These are phyloP conservation scores for Iberis amara DNA, from an alignment of 441 rosid genomes.

Conservation along the genomic window DNA sequence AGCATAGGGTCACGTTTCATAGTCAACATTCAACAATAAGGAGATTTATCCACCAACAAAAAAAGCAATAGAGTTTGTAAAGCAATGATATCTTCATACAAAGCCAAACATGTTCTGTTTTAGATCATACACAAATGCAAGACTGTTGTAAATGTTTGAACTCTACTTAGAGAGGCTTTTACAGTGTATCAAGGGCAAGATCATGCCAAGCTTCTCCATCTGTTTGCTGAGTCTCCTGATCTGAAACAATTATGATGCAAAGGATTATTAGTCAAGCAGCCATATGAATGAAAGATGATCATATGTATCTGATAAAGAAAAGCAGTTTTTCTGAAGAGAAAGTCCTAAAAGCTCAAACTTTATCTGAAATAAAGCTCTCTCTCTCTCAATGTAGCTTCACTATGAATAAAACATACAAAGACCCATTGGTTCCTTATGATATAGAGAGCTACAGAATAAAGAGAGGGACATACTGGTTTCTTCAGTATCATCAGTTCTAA, in stretches of 20 bases:
- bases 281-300: not conserved
- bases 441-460: not conserved
- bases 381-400: not conserved
- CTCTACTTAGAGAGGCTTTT: constrained; percentile 1
- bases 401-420: not conserved
- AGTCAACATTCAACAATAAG: not conserved
- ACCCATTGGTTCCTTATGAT: not conserved
- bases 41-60: not conserved
- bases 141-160: not conserved
- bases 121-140: constrained; percentile 10
- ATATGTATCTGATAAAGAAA: not conserved
- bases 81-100: constrained; percentile 13
- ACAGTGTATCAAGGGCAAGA: constrained; percentile 57
- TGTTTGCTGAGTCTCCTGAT: constrained; percentile 61
- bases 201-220: constrained; percentile 75
- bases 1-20: not conserved
- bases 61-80: not conserved
- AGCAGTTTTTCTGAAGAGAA: not conserved
- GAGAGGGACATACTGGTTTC: constrained; percentile 60
- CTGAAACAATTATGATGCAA: constrained; percentile 30
- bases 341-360: not conserved
- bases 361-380: not conserved
- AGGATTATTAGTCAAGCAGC: not conserved
- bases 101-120: not conserved
- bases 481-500: constrained; percentile 72